Evolutionary conservation across 441 rosid genomes (phyloP), one percentile per base, ranked within the genome.

Genomic region (Adansonia madagascariensis): DNA sequence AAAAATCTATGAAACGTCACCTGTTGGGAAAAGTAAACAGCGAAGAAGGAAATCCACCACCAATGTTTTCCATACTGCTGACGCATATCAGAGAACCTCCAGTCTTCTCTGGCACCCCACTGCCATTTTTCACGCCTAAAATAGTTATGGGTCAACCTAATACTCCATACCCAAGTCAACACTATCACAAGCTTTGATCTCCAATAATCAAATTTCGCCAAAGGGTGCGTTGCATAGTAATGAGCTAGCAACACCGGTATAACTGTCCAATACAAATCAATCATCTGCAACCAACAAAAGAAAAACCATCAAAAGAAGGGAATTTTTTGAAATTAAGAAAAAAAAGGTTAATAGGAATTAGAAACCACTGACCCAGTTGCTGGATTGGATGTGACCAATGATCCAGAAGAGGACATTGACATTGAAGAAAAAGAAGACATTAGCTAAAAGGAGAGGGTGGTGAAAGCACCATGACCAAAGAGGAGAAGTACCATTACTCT

Each of bases 1-100:
- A 39, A 35, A 17, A 43, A 56, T 72, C 35, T 72, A 56, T 56
- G 24, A 52, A 76, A 4, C 17, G 14, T 60, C 79, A 92, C 99
- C 97, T 95, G 99, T 73, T 95, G 97, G 9, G 97, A 87, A 61
- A 87, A 72, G 67, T 92, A 95, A 20, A 95, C 92, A 14, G 95
- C 83, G 78, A 95, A 94, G 85, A 95, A 95, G 24, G 98, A 95
- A 66, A 92, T 78, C 98, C 97, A 95, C 91, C 97, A 92, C 99
- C 99, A 95, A 41, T 88, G 89, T 47, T 85, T 89, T 24, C 97
- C 99, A 56, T 94, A 92, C 78, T 92, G 93, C 11, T 80, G 80
- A n/a, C 95, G 79, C 91, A 95, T 84, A 76, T 94, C 97, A 31
- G 83, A 80, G 84, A 94, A 94, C 63, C 99, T 85, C 98, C 98